Conservation (phyloP, 2,329 filamentous ascomycete species). For the Exophiala bonariae region DNA sequence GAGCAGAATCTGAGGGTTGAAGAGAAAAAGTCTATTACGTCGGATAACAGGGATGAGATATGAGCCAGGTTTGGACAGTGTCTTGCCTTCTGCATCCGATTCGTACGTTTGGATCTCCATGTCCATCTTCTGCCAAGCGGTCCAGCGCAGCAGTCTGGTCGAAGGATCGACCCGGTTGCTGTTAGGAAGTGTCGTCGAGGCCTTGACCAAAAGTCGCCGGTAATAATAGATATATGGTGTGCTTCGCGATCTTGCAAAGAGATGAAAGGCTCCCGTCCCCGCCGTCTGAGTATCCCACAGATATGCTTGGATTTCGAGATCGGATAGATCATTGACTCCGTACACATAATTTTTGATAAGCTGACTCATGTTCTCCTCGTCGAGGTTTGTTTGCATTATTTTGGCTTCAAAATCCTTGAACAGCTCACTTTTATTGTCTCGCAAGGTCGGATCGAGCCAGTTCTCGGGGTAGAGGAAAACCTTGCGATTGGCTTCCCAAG, state of each 20-base stretch:
- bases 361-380: slow-evolving; percentile 2
- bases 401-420: slow-evolving; percentile 28
- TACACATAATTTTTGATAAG: slow-evolving; percentile 26
- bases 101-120: no score
- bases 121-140: no score
- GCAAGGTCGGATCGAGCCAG: slow-evolving; percentile 32
- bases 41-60: slow-evolving; percentile 23
- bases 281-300: neutral
- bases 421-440: slow-evolving; percentile 34
- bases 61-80: slow-evolving; percentile 7
- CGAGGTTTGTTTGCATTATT: slow-evolving; percentile 29
- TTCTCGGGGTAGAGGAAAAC: slow-evolving; percentile 38
- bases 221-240: neutral
- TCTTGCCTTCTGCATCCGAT: no score
- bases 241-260: neutral
- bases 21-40: slow-evolving; percentile 21
- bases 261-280: neutral
- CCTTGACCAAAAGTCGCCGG: neutral
- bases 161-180: no score
- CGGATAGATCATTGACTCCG: slow-evolving; percentile 3
- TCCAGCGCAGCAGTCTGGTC: no score
- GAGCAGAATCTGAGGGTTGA: no score
- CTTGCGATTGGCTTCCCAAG: slow-evolving; percentile 35
- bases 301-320: neutral
- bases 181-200: no score